Evolutionary conservation across 495 filamentous ascomycete species (phyloP).

Genomic region (Daldinia childiae): DNA sequence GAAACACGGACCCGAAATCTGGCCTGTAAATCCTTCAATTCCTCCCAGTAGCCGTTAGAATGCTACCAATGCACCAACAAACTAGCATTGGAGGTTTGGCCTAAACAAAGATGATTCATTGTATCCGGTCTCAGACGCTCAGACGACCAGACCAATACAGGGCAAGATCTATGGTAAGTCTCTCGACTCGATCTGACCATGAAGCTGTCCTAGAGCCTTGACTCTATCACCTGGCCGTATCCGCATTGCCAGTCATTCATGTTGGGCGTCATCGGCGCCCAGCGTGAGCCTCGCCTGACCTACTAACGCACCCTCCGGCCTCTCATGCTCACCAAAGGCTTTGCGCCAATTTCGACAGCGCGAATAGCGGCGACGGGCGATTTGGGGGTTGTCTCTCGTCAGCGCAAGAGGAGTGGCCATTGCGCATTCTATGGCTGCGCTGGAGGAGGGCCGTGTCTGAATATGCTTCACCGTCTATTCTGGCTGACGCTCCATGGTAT

Average conservation of each 20-base stretch:
- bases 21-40: constrained; percentile 3
- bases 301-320: not conserved
- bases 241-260: not conserved
- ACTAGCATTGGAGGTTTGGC: not conserved
- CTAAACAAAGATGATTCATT: constrained; percentile 2
- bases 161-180: not conserved
- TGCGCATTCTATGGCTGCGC: constrained; percentile 38
- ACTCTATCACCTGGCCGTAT: not conserved
- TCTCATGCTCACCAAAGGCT: not conserved
- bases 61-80: not conserved
- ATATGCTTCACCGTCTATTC: constrained; percentile 23
- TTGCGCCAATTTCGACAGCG: not conserved
- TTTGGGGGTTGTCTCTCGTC: constrained; percentile 4
- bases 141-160: constrained; percentile 1
- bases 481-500: not conserved
- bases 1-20: not conserved
- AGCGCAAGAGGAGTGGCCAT: not conserved
- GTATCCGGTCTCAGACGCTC: not conserved
- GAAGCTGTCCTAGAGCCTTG: not conserved
- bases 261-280: not conserved
- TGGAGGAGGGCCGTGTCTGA: constrained; percentile 60
- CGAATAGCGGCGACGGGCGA: not conserved
- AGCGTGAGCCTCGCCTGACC: not conserved
- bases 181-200: not conserved
- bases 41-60: not conserved